phyloP scores from a whole-genome alignment of 164 flowering plant genomes.

The Umbellularia californica region DNA sequence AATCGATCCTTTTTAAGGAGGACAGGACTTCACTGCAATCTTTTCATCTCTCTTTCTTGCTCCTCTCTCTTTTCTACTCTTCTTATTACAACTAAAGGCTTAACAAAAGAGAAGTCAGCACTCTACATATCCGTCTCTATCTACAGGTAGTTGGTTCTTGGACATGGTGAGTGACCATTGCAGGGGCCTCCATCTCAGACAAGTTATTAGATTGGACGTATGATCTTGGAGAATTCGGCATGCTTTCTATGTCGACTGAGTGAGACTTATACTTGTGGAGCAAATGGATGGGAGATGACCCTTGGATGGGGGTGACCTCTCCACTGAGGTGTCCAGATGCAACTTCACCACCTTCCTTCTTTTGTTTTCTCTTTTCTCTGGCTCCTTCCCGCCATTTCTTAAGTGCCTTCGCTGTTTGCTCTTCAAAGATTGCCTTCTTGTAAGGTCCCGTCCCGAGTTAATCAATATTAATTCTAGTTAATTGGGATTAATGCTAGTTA shows the following conservation, averaged over 20 bases:
- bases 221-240: conserved; percentile 26
- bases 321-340: conserved; percentile 29
- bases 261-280: conserved; percentile 32
- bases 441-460: too few relatives aligned
- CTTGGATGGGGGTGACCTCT: conserved; percentile 39
- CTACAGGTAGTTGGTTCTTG: conserved; percentile 2
- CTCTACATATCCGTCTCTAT: conserved; percentile 10
- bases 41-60: too few relatives aligned
- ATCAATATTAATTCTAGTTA: too few relatives aligned
- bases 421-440: conserved; percentile 62
- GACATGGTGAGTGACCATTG: background rate
- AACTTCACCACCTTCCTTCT: conserved; percentile 20
- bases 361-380: conserved; percentile 31
- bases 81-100: conserved; percentile 2
- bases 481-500: too few relatives aligned
- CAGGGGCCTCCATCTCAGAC: conserved; percentile 28
- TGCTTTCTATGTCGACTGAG: conserved; percentile 28
- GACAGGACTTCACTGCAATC: too few relatives aligned
- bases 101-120: conserved; percentile 40
- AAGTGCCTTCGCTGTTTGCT: conserved; percentile 58
- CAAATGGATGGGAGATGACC: conserved; percentile 51
- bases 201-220: conserved; percentile 38
- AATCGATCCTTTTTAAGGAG: too few relatives aligned
- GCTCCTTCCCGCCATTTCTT: conserved; percentile 59
- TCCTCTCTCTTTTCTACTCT: too few relatives aligned